phyloP scores from a whole-genome alignment of 139 green algal species.

The Parachlorella kessleri region DNA sequence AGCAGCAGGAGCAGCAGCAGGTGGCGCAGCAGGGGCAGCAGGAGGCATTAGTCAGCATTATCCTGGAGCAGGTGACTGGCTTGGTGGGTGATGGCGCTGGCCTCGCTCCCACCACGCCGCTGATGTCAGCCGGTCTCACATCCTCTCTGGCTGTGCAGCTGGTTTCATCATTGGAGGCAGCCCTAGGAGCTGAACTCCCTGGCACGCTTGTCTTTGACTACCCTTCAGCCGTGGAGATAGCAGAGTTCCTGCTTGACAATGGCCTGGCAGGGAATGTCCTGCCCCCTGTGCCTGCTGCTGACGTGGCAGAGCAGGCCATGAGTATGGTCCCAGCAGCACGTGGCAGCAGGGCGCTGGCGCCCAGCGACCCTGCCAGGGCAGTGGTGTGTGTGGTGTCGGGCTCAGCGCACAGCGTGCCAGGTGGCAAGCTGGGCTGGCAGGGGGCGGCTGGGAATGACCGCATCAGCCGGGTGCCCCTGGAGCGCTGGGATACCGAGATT shows the following conservation, averaged over 20 bases:
- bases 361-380: neutral
- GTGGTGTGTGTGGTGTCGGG: conserved; percentile 18
- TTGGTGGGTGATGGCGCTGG: neutral
- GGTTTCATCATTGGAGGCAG: conserved; percentile 17
- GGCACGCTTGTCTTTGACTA: conserved; percentile 63
- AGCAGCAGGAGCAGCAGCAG: neutral
- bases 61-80: neutral
- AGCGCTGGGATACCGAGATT: conserved; percentile 56
- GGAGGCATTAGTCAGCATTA: neutral
- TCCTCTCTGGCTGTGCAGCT: conserved; percentile 44
- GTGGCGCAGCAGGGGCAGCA: neutral
- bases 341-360: too few species aligned
- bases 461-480: conserved; percentile 45
- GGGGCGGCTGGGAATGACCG: conserved; percentile 27
- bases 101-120: conserved; percentile 13
- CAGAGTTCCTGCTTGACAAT: conserved; percentile 20
- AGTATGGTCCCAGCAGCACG: too few species aligned
- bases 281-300: neutral
- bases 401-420: conserved; percentile 24
- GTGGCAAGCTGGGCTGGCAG: conserved; percentile 27
- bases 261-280: too few species aligned
- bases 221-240: conserved; percentile 39
- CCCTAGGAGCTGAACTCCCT: conserved; percentile 12
- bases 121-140: conserved; percentile 69
- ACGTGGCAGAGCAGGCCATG: neutral